phyloP scores from a whole-genome alignment of 23 red algal species.

The Cyanidium caldarium region DNA sequence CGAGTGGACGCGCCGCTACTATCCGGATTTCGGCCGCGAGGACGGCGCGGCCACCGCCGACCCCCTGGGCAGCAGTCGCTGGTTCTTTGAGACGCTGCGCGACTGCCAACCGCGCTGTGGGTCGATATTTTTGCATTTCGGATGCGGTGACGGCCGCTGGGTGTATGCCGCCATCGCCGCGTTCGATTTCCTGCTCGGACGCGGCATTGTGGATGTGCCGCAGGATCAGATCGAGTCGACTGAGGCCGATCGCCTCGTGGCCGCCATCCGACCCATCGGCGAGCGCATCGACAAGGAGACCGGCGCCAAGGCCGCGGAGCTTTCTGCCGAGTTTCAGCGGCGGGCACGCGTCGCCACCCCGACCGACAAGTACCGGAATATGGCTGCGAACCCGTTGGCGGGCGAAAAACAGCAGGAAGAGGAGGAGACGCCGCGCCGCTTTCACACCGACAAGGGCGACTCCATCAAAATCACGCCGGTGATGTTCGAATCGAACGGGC shows the following conservation, averaged over 20 bases:
- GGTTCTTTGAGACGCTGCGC: constrained; percentile 3
- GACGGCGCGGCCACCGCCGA: background rate
- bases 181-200: background rate
- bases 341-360: background rate
- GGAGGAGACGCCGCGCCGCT: background rate
- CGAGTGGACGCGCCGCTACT: background rate
- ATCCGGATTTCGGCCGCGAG: background rate
- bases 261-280: background rate
- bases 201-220: background rate
- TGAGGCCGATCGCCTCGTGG: background rate
- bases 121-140: background rate
- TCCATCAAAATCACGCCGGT: constrained; percentile 4
- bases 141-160: background rate
- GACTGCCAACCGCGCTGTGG: background rate
- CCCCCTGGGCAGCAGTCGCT: background rate
- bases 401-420: no score
- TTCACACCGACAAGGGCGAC: background rate
- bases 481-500: background rate
- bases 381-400: no score
- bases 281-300: background rate
- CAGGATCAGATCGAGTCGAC: background rate
- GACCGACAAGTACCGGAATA: background rate
- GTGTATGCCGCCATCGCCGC: background rate
- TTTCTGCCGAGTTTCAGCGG: background rate
- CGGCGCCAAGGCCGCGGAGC: background rate